phyloP scores from a whole-genome alignment of 306 rosid species.

The Astragalus membranaceus region DNA sequence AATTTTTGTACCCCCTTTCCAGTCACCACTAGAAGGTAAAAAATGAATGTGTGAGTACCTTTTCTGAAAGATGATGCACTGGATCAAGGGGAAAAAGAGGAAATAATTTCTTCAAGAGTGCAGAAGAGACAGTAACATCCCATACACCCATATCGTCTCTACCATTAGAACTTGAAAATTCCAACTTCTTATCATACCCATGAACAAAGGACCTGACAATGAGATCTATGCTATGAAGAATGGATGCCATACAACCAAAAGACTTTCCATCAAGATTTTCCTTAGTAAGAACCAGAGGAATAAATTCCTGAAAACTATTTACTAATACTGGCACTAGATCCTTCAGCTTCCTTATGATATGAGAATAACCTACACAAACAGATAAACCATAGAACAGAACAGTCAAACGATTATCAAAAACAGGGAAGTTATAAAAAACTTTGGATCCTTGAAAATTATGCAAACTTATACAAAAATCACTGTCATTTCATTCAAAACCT shows the following conservation, averaged over 20 bases:
- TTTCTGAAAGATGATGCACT: conserved; percentile 38
- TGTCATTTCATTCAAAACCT: not conserved
- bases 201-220: conserved; percentile 44
- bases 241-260: conserved; percentile 57
- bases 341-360: conserved; percentile 45
- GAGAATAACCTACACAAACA: conserved; percentile 46
- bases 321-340: conserved; percentile 59
- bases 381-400: conserved; percentile 22
- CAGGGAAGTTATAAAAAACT: not conserved
- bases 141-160: conserved; percentile 27
- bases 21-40: not conserved
- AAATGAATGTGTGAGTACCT: conserved; percentile 35
- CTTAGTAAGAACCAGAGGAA: conserved; percentile 32
- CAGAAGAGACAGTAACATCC: conserved; percentile 43
- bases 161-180: conserved; percentile 33
- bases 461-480: not conserved
- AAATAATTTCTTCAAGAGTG: conserved; percentile 55
- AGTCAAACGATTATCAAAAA: conserved; percentile 21
- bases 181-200: conserved; percentile 32
- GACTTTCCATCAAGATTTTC: conserved; percentile 46
- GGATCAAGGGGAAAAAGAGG: conserved; percentile 59
- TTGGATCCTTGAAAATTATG: not conserved
- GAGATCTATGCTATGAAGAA: conserved; percentile 64
- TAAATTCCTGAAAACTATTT: conserved; percentile 67
- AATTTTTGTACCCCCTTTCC: conserved; percentile 1